phyloP scores from a whole-genome alignment of 2,329 filamentous ascomycete genomes.

The Coniosporium tulheliwenetii region DNA sequence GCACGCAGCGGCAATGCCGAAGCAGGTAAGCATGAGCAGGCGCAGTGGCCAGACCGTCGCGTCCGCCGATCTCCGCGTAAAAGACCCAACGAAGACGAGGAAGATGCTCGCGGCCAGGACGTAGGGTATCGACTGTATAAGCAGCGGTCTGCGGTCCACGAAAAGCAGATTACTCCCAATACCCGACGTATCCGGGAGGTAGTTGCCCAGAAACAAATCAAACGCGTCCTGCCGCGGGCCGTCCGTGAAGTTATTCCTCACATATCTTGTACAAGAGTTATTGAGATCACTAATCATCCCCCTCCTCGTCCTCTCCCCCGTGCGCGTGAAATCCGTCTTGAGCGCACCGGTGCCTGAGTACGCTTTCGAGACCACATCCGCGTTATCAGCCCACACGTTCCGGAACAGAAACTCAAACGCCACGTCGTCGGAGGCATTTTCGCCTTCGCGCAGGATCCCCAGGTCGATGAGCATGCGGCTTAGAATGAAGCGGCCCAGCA shows the following conservation, averaged over 20 bases:
- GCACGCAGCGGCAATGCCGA: conserved; percentile 53
- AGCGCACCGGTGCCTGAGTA: conserved; percentile 94
- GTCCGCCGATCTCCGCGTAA: conserved; percentile 57
- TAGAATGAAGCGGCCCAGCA: conserved; percentile 80
- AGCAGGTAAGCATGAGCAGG: conserved; percentile 67
- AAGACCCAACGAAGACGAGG: conserved; percentile 58
- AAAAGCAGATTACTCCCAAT: conserved; percentile 64
- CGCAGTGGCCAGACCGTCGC: conserved; percentile 67
- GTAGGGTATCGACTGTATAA: conserved; percentile 91
- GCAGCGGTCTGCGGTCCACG: conserved; percentile 65
- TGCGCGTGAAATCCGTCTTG: conserved; percentile 97
- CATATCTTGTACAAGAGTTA: conserved; percentile 79
- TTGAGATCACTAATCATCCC: conserved; percentile 76
- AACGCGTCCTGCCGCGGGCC: conserved; percentile 91
- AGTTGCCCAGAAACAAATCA: conserved; percentile 80
- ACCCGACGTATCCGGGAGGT: conserved; percentile 57
- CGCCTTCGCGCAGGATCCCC: conserved; percentile 60
- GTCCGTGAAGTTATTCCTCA: conserved; percentile 87
- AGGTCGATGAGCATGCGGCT: conserved; percentile 79
- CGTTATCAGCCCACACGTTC: conserved; percentile 97
- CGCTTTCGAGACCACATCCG: conserved; percentile 79
- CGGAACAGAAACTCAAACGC: conserved; percentile 85
- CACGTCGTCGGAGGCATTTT: conserved; percentile 63
- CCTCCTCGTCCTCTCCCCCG: conserved; percentile 70
- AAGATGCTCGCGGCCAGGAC: conserved; percentile 75